phyloP scores from a whole-genome alignment of 2,329 filamentous ascomycete species.

The Clonostachys sp. region DNA sequence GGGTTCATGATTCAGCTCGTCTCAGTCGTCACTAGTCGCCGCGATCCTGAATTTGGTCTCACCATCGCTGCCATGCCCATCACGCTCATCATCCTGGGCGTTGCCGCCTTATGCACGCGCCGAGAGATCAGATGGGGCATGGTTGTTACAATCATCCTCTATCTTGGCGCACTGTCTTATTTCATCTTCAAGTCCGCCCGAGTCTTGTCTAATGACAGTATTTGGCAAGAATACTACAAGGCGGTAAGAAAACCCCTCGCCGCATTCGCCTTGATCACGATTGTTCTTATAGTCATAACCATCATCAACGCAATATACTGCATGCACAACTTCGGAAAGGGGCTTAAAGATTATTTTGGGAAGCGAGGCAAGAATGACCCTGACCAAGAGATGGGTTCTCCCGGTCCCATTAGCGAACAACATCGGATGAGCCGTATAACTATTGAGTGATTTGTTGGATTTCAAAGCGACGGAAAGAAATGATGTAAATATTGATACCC shows the following conservation, averaged over 20 bases:
- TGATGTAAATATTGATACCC: no score
- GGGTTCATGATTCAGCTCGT: conserved; percentile 98
- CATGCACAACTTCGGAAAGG: conserved; percentile 85
- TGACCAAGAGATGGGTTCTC: conserved; percentile 51
- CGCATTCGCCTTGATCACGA: conserved; percentile 89
- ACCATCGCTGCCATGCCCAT: conserved; percentile 88
- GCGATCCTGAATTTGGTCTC: conserved; percentile 73
- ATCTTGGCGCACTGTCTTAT: conserved; percentile 85
- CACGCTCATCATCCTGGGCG: conserved; percentile 82
- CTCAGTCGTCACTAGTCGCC: conserved; percentile 73
- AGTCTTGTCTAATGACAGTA: conserved; percentile 67
- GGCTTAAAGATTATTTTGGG: conserved; percentile 76
- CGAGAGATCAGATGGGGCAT: conserved; percentile 79
- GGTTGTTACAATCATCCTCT: conserved; percentile 73
- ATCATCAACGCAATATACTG: conserved; percentile 84
- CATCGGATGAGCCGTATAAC: conserved; percentile 54
- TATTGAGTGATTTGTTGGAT: conserved; percentile 41
- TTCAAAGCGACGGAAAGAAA: no score
- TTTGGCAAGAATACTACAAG: conserved; percentile 56
- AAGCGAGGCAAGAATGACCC: conserved; percentile 34
- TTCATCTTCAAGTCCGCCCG: conserved; percentile 98
- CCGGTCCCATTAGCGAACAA: conserved; percentile 53
- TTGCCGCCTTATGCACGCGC: conserved; percentile 80
- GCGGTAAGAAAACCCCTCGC: conserved; percentile 84
- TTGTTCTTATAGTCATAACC: conserved; percentile 81